phyloP scores from a whole-genome alignment of 768 basidiomycete genomes.

The Dioszegia hungarica region DNA sequence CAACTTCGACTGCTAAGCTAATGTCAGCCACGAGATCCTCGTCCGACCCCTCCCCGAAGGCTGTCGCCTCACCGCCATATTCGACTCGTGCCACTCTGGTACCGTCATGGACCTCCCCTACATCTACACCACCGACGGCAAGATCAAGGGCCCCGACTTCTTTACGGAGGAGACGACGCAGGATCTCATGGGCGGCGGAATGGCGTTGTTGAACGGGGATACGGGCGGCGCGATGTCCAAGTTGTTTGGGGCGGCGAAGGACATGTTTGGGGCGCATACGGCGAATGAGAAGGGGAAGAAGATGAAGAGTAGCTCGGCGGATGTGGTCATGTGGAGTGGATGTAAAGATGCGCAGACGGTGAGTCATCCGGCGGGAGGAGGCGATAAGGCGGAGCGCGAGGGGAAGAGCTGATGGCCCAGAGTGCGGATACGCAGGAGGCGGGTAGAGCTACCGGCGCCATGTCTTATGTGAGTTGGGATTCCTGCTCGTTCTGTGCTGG shows the following conservation, averaged over 20 bases:
- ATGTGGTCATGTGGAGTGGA: slow-evolving; percentile 57
- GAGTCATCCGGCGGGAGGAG: neutral
- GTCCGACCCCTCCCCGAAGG: slow-evolving; percentile 73
- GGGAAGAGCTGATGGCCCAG: slow-evolving; percentile 8
- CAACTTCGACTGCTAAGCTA: neutral
- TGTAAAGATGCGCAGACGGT: slow-evolving; percentile 53
- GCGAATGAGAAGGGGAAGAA: slow-evolving; percentile 59
- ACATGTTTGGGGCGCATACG: slow-evolving; percentile 60
- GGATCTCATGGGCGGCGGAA: slow-evolving; percentile 69
- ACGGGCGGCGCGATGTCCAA: slow-evolving; percentile 19
- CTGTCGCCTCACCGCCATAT: slow-evolving; percentile 70
- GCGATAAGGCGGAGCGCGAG: neutral
- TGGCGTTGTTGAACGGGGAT: slow-evolving; percentile 55
- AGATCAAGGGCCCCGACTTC: slow-evolving; percentile 87
- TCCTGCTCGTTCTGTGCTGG: neutral
- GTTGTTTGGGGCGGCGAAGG: slow-evolving; percentile 66
- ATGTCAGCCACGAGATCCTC: slow-evolving; percentile 61
- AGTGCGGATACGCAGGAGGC: slow-evolving; percentile 52
- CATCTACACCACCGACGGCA: slow-evolving; percentile 85
- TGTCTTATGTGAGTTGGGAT: slow-evolving; percentile 47
- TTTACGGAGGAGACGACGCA: slow-evolving; percentile 68
- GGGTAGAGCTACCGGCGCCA: slow-evolving; percentile 54
- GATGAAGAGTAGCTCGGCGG: slow-evolving; percentile 70
- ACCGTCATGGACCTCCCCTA: slow-evolving; percentile 59
- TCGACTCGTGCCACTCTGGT: slow-evolving; percentile 48